Conservation (phyloP, 495 filamentous ascomycete genomes). For the Aspergillus taichungensis region DNA sequence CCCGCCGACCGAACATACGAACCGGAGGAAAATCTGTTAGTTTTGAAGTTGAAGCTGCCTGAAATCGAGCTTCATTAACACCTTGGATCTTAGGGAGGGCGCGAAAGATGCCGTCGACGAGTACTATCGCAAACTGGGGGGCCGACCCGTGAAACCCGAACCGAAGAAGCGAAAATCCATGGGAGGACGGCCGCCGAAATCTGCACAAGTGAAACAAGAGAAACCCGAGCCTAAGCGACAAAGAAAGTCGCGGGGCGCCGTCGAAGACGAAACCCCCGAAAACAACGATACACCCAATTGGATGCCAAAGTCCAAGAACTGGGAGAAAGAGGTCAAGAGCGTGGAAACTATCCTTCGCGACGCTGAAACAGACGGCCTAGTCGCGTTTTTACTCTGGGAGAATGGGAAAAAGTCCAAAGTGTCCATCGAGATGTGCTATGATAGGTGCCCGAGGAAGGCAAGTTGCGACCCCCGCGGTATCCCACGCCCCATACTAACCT, state of each 20-base stretch:
- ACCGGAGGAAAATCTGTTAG: conserved; percentile 47
- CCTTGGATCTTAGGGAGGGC: conserved; percentile 27
- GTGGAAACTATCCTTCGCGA: conserved; percentile 52
- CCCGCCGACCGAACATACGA: conserved; percentile 51
- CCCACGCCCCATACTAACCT: conserved; percentile 9
- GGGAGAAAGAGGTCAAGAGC: conserved; percentile 46
- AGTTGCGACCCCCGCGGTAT: not conserved
- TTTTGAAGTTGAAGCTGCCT: conserved; percentile 16
- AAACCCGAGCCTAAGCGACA: conserved; percentile 13
- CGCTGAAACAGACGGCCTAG: conserved; percentile 24
- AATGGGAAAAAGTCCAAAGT: conserved; percentile 37
- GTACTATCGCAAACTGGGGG: conserved; percentile 51
- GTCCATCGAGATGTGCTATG: conserved; percentile 30
- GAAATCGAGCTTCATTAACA: not conserved
- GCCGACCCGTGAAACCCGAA: conserved; percentile 35
- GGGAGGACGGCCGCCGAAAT: conserved; percentile 17
- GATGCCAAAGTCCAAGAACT: conserved; percentile 43
- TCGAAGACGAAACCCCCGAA: conserved; percentile 13
- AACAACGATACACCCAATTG: conserved; percentile 20
- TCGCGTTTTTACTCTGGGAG: conserved; percentile 50
- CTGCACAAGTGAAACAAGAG: conserved; percentile 8
- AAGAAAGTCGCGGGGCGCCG: conserved; percentile 9
- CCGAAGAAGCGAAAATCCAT: conserved; percentile 33
- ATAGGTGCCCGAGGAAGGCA: conserved; percentile 31
- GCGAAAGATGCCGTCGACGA: conserved; percentile 44